Percentiles rank a stretch among this genome's conserved stretches.
These are phyloP conservation scores for Pythium guiyangense DNA, from an alignment of 352 stramenopile genomes.

Conservation along the genomic window DNA sequence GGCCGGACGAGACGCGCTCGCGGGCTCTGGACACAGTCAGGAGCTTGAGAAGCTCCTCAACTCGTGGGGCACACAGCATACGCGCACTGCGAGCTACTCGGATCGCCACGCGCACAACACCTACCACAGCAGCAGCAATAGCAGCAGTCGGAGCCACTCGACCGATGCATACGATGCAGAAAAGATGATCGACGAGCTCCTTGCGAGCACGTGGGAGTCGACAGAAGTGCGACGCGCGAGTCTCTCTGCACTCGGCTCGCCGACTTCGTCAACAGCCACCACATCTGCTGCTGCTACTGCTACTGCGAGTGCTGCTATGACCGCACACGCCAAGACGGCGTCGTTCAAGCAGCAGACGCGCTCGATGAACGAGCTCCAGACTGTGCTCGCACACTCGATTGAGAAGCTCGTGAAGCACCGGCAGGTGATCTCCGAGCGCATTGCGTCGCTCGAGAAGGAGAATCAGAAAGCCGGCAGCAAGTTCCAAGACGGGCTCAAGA, in stretches of 20 bases:
- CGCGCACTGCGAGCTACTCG: not conserved
- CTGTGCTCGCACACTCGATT: conserved; percentile 51
- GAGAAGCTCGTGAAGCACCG: conserved; percentile 53
- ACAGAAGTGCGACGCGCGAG: conserved; percentile 14
- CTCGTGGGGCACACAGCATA: conserved; percentile 14
- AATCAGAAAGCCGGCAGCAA: conserved; percentile 46
- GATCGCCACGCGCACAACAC: not conserved
- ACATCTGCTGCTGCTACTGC: not conserved
- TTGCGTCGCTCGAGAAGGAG: conserved; percentile 56
- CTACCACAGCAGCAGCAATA: not conserved
- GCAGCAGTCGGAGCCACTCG: not conserved
- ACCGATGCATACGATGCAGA: conserved; percentile 44
- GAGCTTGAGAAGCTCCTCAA: conserved; percentile 63
- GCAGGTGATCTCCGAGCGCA: conserved; percentile 47
- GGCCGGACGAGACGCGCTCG: not conserved
- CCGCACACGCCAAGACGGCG: conserved; percentile 9
- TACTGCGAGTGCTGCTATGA: not conserved
- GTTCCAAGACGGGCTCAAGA: conserved; percentile 59
- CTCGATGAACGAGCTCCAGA: conserved; percentile 64
- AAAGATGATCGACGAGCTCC: conserved; percentile 76
- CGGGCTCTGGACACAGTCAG: conserved; percentile 20
- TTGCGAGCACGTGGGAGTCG: conserved; percentile 53
- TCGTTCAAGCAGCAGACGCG: conserved; percentile 57
- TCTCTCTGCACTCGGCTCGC: not conserved
- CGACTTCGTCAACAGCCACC: not conserved